Conservation (phyloP, 2,329 filamentous ascomycete genomes). For the Cadophora sp. region DNA sequence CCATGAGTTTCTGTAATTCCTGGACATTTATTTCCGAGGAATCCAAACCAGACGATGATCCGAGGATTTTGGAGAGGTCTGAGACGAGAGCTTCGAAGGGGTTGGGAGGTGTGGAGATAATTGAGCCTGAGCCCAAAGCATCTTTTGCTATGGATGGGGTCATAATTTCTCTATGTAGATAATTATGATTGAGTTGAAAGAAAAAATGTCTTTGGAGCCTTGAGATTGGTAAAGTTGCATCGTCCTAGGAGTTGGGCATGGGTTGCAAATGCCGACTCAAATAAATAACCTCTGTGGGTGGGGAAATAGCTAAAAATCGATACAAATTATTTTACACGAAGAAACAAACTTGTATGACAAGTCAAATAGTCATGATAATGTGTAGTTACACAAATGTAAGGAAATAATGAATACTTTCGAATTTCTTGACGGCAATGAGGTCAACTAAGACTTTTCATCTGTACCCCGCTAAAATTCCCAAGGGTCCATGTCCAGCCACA, state of each 20-base stretch:
- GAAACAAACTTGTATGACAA: neutral
- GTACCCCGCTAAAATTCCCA: constrained; percentile 12
- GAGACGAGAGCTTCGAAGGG: constrained; percentile 74
- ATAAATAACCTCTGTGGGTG: neutral
- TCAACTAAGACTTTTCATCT: neutral
- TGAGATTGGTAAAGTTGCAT: neutral
- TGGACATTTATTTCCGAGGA: constrained; percentile 81
- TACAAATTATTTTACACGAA: neutral
- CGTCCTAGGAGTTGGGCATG: neutral
- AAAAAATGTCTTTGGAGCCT: neutral
- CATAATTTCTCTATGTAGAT: constrained; percentile 5
- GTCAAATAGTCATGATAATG: neutral
- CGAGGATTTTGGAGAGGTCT: constrained; percentile 76
- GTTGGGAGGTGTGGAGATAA: constrained; percentile 41
- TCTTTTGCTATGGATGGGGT: constrained; percentile 24
- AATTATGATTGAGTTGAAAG: neutral
- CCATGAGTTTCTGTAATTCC: constrained; percentile 76
- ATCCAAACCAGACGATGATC: constrained; percentile 80
- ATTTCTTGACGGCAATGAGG: neutral
- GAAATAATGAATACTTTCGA: neutral
- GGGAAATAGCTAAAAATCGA: neutral
- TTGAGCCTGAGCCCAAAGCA: constrained; percentile 1
- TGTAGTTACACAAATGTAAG: neutral
- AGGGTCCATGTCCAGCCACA: constrained; percentile 4
- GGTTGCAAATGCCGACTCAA: neutral